Percentiles rank a stretch among this genome's conserved stretches.
These are phyloP conservation scores for Bipolaris gigantea DNA, from an alignment of 2,329 filamentous ascomycete genomes.

Conservation along the genomic window DNA sequence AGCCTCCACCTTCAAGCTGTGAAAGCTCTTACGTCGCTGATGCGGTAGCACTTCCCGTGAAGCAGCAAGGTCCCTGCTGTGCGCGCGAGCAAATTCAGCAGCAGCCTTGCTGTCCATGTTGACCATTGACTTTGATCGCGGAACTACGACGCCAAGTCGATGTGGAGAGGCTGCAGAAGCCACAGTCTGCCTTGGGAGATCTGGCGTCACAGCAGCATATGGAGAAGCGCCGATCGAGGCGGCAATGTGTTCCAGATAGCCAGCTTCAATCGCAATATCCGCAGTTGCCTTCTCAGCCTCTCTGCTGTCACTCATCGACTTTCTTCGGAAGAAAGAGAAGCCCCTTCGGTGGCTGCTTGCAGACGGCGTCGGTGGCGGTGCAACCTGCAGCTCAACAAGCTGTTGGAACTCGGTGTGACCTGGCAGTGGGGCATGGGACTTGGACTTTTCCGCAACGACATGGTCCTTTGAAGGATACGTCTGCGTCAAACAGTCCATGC, in stretches of 20 bases:
- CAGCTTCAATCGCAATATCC: conserved; percentile 27
- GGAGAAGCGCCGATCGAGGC: conserved; percentile 48
- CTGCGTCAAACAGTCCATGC: conserved; percentile 42
- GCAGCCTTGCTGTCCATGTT: conserved; percentile 43
- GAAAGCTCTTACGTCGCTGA: conserved; percentile 33
- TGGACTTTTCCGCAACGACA: conserved; percentile 15
- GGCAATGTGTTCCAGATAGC: conserved; percentile 48
- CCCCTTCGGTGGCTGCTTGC: conserved; percentile 29
- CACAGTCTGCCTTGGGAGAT: conserved; percentile 18
- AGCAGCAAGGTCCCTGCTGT: conserved; percentile 39
- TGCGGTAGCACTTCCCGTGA: conserved; percentile 21
- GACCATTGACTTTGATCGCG: conserved; percentile 35
- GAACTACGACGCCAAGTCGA: conserved; percentile 35
- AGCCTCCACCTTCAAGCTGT: conserved; percentile 29
- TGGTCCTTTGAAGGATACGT: conserved; percentile 40
- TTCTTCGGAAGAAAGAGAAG: conserved; percentile 37
- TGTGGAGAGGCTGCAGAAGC: conserved; percentile 40
- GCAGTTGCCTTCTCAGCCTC: conserved; percentile 14
- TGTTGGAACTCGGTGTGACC: conserved; percentile 16
- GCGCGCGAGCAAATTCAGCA: conserved; percentile 39
- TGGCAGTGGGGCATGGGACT: conserved; percentile 1
- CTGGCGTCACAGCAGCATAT: conserved; percentile 47
- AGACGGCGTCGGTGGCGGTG: conserved; percentile 27
- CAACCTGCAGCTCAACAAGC: conserved; percentile 25
- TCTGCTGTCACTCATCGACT: conserved; percentile 26